Conservation (phyloP, 2,329 filamentous ascomycete species). For the Hymenoscyphus albidus region DNA sequence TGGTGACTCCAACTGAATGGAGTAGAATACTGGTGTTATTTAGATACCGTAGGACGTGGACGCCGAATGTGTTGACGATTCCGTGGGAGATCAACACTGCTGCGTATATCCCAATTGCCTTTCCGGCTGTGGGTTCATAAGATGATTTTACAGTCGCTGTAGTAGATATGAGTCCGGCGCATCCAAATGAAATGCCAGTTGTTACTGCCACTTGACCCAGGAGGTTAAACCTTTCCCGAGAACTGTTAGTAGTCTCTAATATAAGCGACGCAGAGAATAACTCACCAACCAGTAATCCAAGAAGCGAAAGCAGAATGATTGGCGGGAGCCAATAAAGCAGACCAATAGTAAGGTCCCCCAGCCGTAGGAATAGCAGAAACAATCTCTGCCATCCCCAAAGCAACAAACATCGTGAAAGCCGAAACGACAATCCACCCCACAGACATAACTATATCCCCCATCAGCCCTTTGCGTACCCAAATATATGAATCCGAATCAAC, state of each 20-base stretch:
- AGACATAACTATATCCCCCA: conserved; percentile 43
- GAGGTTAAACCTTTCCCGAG: conserved; percentile 40
- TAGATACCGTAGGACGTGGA: conserved; percentile 50
- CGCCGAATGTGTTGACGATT: conserved; percentile 55
- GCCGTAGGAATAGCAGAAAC: conserved; percentile 55
- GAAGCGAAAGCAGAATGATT: conserved; percentile 42
- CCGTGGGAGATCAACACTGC: conserved; percentile 52
- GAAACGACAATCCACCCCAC: conserved; percentile 53
- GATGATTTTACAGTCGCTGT: conserved; percentile 42
- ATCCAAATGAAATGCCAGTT: conserved; percentile 45
- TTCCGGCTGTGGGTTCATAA: conserved; percentile 42
- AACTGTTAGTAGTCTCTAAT: not conserved
- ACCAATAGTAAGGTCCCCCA: conserved; percentile 59
- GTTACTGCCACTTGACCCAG: conserved; percentile 48
- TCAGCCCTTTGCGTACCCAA: conserved; percentile 13
- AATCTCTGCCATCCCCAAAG: conserved; percentile 55
- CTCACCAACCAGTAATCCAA: conserved; percentile 45
- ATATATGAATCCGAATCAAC: conserved; percentile 28
- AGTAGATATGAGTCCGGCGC: conserved; percentile 44
- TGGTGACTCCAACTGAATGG: conserved; percentile 50
- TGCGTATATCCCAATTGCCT: conserved; percentile 57
- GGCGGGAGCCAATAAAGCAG: conserved; percentile 51
- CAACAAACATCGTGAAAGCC: conserved; percentile 53
- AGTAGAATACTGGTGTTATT: conserved; percentile 55
- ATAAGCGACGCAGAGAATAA: not conserved